Conservation (phyloP, 1,284 basidiomycete species). For the Clitocybe nebularis region DNA sequence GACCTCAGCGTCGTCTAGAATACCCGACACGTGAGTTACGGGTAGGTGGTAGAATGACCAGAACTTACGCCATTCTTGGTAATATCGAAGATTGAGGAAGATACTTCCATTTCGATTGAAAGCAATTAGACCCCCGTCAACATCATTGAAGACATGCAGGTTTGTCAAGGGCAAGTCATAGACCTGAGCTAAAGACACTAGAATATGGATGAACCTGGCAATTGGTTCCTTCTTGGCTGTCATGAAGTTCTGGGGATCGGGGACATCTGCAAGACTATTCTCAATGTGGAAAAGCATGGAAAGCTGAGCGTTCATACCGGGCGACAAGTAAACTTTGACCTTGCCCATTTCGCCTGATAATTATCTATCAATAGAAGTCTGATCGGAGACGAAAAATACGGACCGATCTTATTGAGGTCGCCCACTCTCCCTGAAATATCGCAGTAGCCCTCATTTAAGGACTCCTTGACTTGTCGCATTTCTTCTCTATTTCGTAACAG, state of each 20-base stretch:
- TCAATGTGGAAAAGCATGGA: not conserved
- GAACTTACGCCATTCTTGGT: constrained; percentile 81
- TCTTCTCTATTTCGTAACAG: constrained; percentile 61
- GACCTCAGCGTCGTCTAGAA: constrained; percentile 69
- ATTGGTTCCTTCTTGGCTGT: constrained; percentile 48
- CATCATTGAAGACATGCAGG: constrained; percentile 87
- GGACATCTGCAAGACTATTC: constrained; percentile 42
- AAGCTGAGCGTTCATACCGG: constrained; percentile 42
- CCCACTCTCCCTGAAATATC: constrained; percentile 70
- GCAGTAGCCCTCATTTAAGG: constrained; percentile 77
- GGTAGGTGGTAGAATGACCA: constrained; percentile 2
- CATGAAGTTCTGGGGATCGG: constrained; percentile 47
- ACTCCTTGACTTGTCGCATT: constrained; percentile 75
- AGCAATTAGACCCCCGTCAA: constrained; percentile 79
- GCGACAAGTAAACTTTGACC: constrained; percentile 65
- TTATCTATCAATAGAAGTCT: constrained; percentile 1
- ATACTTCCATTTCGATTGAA: constrained; percentile 91
- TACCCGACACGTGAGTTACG: constrained; percentile 6
- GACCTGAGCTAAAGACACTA: constrained; percentile 52
- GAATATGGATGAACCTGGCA: constrained; percentile 66
- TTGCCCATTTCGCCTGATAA: constrained; percentile 55
- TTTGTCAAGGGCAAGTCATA: constrained; percentile 66
- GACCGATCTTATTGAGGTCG: constrained; percentile 62
- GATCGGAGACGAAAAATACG: constrained; percentile 11
- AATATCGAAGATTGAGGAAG: constrained; percentile 88